Conservation (phyloP, 352 stramenopile genomes). For the Phytophthora kernoviae region DNA sequence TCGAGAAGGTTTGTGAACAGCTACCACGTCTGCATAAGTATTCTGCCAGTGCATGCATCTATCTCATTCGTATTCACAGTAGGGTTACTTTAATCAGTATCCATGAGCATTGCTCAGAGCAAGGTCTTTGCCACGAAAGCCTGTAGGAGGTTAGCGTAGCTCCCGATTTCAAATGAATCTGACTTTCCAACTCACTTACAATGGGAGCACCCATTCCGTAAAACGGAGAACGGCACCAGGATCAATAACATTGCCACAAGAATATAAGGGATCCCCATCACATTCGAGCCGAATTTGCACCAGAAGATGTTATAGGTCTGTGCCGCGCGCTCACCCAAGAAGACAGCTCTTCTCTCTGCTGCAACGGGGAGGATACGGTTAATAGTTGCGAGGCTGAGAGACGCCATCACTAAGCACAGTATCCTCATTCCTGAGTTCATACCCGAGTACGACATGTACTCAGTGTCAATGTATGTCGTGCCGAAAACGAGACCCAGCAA, state of each 20-base stretch:
- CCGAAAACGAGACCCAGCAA: conserved; percentile 66
- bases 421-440: conserved; percentile 40
- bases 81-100: no score
- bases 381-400: background rate
- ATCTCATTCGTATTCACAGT: no score
- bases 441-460: conserved; percentile 22
- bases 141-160: no score
- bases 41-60: no score
- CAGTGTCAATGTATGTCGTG: conserved; percentile 39
- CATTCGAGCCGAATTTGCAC: background rate
- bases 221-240: no score
- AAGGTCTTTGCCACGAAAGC: no score
- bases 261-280: conserved; percentile 14
- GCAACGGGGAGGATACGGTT: background rate
- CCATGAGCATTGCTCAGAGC: no score
- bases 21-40: no score
- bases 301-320: conserved; percentile 1
- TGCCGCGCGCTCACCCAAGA: background rate
- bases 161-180: no score
- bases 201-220: no score
- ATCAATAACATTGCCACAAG: conserved; percentile 10
- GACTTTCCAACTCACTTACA: no score
- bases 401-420: background rate
- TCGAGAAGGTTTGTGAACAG: no score
- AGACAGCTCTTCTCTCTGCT: background rate